Percentiles rank a stretch among this genome's conserved stretches.
Evolutionary conservation across 768 basidiomycete species (phyloP).

Genomic region (Vishniacozyma victoriae): DNA sequence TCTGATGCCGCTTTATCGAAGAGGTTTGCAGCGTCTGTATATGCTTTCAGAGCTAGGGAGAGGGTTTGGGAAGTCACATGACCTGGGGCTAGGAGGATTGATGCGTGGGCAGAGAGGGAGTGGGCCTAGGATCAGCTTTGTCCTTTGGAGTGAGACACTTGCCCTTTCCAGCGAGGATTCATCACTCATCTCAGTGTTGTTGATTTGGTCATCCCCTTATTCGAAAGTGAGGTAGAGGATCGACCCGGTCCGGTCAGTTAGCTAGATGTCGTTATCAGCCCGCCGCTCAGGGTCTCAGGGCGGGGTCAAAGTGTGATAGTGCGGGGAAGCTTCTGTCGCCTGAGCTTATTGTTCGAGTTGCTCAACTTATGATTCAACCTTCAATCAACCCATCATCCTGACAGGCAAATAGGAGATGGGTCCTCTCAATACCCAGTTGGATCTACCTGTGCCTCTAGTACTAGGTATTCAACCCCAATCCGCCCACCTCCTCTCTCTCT

Average conservation of each 20-base stretch:
- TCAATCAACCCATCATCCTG: no score
- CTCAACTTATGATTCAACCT: no score
- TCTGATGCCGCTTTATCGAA: conserved; percentile 7
- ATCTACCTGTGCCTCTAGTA: conserved; percentile 5
- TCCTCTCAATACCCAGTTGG: conserved; percentile 7
- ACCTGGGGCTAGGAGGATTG: conserved; percentile 12
- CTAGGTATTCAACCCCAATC: conserved; percentile 18
- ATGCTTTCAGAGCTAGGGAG: conserved; percentile 15
- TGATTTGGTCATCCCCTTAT: no score
- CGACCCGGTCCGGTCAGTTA: background rate
- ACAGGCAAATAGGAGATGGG: no score
- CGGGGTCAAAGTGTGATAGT: no score
- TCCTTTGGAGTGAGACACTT: conserved; percentile 9
- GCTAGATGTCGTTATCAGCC: no score
- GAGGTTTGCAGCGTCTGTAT: conserved; percentile 29
- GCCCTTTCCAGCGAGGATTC: conserved; percentile 4
- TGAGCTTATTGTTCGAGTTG: no score
- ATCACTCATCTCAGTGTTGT: background rate
- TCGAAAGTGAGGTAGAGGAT: background rate
- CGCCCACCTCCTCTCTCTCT: conserved; percentile 57
- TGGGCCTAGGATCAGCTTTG: conserved; percentile 37
- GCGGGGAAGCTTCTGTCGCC: no score
- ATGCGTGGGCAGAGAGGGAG: conserved; percentile 30
- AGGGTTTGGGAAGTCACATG: conserved; percentile 7
- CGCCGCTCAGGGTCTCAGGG: no score